Percentiles rank a stretch among this genome's conserved stretches.
These are phyloP conservation scores for Puccinia triticina DNA, from an alignment of 1,284 basidiomycete genomes.

Conservation along the genomic window DNA sequence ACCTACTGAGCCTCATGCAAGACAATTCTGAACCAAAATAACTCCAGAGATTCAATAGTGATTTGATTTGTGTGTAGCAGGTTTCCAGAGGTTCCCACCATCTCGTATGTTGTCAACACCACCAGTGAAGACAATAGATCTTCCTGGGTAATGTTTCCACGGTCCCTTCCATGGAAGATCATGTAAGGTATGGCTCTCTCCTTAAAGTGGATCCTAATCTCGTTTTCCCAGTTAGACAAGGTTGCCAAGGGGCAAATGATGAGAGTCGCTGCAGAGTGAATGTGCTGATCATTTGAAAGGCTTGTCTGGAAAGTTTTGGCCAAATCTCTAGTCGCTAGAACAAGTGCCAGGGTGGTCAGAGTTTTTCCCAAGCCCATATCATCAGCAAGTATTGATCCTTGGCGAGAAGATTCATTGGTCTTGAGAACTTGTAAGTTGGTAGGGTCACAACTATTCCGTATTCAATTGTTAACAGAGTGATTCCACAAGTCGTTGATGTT, in stretches of 20 bases:
- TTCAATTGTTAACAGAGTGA: too few species aligned
- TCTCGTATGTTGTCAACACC: not conserved
- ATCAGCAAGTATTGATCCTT: too few species aligned
- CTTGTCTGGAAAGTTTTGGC: not conserved
- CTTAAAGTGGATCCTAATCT: not conserved
- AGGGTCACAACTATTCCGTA: too few species aligned
- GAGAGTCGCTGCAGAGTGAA: not conserved
- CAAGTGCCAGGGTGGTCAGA: not conserved
- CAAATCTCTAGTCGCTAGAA: not conserved
- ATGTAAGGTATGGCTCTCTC: conserved; percentile 1
- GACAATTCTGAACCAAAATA: not conserved
- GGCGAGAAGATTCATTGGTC: too few species aligned
- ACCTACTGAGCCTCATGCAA: not conserved
- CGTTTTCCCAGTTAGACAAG: not conserved
- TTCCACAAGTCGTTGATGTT: too few species aligned
- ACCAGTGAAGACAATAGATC: not conserved
- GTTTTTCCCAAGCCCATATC: not conserved
- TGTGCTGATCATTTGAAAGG: not conserved
- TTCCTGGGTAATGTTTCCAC: not conserved
- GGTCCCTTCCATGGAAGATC: conserved; percentile 1
- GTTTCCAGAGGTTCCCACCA: conserved; percentile 9
- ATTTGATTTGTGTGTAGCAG: not conserved
- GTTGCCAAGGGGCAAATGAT: conserved; percentile 1
- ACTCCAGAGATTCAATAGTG: not conserved
- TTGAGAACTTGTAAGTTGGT: too few species aligned